A percentile compares a stretch with the other conserved stretches of the same genome.
Evolutionary conservation across 257 asterid species (phyloP).

Genomic region (Solanum commersonii): DNA sequence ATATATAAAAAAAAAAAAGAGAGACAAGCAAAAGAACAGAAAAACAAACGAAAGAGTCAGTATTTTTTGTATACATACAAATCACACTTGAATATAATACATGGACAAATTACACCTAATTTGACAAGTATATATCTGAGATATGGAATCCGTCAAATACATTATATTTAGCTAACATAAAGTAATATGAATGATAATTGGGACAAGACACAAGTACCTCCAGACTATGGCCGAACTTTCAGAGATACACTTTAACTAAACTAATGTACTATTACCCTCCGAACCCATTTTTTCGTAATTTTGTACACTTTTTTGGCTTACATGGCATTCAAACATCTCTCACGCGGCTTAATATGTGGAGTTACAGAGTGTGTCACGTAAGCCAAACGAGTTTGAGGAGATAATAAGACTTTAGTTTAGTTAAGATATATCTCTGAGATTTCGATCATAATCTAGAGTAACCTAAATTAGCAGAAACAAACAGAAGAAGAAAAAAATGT

Average conservation of each 20-base stretch:
- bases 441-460: neutral
- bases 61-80: too few species aligned
- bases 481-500: neutral
- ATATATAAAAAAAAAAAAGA: neutral
- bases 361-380: neutral
- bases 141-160: too few species aligned
- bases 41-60: neutral
- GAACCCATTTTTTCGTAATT: neutral
- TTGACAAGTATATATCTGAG: neutral
- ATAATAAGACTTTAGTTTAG: too few species aligned
- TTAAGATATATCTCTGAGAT: too few species aligned
- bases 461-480: too few species aligned
- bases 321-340: neutral
- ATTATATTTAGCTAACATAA: neutral
- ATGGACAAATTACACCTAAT: too few species aligned
- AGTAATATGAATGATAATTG: too few species aligned
- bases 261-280: neutral
- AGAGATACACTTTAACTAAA: neutral
- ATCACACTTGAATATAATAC: too few species aligned
- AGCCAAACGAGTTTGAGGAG: neutral
- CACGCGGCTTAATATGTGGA: accelerated
- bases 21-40: neutral
- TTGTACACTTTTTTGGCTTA: neutral
- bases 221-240: neutral
- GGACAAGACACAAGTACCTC: neutral